Base-by-base conservation (phyloP, 2,329 filamentous ascomycete genomes). In the Penicillium sp. region DNA sequence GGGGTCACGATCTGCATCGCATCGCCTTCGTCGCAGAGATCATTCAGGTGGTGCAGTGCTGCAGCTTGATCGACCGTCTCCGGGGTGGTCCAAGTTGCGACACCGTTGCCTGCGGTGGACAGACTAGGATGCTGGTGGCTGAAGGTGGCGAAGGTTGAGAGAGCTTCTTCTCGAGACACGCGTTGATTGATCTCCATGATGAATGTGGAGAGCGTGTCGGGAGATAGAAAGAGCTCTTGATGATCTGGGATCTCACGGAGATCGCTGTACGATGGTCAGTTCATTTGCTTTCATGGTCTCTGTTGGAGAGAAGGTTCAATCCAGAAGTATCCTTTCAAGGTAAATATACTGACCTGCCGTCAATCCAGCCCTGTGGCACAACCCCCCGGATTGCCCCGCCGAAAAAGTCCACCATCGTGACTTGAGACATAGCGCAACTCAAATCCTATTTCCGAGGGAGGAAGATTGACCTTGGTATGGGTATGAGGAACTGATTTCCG, bases 151-250 rank as follows among this genome's bases (percentile, higher is more conserved):
- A 61, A 50, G 27, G 51, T 52, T 50, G 46, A 57, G n/a, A 61
- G 55, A 5, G 62, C 62, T 25, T 64, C 57, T 35, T 57, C 53
- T 27, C 53, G 45, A 2, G 63, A 79, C 24, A 95, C 84, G 47
- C 87, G 85, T 73, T 96, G 85, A 46, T 87, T 86, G 62, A 97
- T 88, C 62, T 97, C 91, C 68, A 96, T 80, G 59, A 95, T 90
- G 66, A 95, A 83, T 70, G 81, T 90, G 3, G 88, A 88, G 68
- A 90, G 90, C 43, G 89, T 90, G 53, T 86, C 79, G 55, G 81
- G 78, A 66, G 94, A 89, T 62, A 96, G 84, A 73, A 84, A 95
- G 58, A 96, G 86, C 75, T 96, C 91, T 73, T 97, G 90, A 68
- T 94, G 87, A 51, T 70, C 64, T 37, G 69, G 68, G 45, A 72